Percentiles rank a stretch among this genome's conserved stretches.
Evolutionary conservation across 371 early-diverging fungal species (phyloP).

Genomic region (Rhizopus stolonifer): DNA sequence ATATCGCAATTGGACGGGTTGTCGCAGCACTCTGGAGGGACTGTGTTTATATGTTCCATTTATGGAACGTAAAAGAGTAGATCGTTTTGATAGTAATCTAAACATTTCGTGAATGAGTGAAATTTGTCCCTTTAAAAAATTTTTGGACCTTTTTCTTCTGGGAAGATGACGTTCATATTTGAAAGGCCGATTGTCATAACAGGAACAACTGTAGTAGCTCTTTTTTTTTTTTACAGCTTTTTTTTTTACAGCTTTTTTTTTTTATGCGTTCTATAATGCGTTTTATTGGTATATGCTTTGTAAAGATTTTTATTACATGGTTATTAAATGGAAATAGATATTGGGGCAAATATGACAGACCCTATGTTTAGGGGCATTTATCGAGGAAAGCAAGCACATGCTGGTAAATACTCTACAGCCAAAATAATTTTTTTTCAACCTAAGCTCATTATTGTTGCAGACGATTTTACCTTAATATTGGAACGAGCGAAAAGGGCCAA

Average conservation of each 20-base stretch:
- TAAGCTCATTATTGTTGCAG: constrained; percentile 28
- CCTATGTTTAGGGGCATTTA: constrained; percentile 83
- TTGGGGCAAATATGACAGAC: constrained; percentile 85
- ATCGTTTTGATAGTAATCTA: neutral
- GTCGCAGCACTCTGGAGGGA: neutral
- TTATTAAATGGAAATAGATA: constrained; percentile 43
- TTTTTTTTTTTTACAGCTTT: too few species aligned
- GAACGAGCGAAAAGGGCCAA: constrained; percentile 65
- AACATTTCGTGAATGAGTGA: too few species aligned
- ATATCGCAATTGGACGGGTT: neutral
- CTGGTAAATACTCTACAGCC: too few species aligned
- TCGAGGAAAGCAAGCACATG: constrained; percentile 74
- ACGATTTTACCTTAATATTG: constrained; percentile 68
- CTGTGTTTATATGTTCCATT: neutral
- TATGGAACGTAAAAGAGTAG: neutral
- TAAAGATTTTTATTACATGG: neutral
- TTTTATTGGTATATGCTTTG: neutral
- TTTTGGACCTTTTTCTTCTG: too few species aligned
- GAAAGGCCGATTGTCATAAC: too few species aligned
- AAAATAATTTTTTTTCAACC: neutral
- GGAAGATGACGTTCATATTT: too few species aligned
- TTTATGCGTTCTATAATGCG: constrained; percentile 1
- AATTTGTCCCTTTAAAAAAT: too few species aligned
- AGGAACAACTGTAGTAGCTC: too few species aligned
- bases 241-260: neutral